Percentiles rank a stretch among this genome's conserved stretches.
These are phyloP conservation scores for Ilyonectria sp. DNA, from an alignment of 2,329 filamentous ascomycete genomes.

Conservation along the genomic window DNA sequence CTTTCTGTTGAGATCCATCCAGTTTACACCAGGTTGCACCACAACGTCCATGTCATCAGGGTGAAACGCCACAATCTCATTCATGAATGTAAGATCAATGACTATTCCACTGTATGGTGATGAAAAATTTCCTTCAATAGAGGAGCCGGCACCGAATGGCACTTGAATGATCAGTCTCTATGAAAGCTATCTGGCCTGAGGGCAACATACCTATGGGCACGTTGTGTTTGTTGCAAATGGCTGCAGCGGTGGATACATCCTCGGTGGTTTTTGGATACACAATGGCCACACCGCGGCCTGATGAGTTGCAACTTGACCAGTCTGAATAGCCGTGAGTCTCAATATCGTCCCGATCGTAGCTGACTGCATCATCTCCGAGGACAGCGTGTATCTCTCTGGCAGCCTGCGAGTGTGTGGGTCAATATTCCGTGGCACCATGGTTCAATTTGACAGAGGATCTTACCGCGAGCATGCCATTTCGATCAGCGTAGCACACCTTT, in stretches of 20 bases:
- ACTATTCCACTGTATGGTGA: conserved; percentile 81
- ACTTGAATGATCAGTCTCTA: neutral
- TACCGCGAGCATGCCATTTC: conserved; percentile 14
- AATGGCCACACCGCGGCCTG: conserved; percentile 52
- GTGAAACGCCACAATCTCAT: conserved; percentile 78
- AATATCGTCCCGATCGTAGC: conserved; percentile 27
- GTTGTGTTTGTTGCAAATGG: conserved; percentile 63
- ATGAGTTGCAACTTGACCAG: conserved; percentile 27
- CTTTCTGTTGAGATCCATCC: conserved; percentile 83
- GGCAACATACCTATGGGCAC: conserved; percentile 19
- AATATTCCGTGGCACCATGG: neutral
- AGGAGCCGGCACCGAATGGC: conserved; percentile 76
- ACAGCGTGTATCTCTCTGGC: conserved; percentile 15
- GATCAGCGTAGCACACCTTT: conserved; percentile 6
- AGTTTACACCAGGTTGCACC: conserved; percentile 82
- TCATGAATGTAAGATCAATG: conserved; percentile 83
- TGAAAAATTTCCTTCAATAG: conserved; percentile 83
- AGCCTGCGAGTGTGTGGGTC: conserved; percentile 8
- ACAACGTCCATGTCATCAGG: conserved; percentile 77
- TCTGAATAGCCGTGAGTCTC: conserved; percentile 23
- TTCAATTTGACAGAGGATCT: neutral
- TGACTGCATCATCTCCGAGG: conserved; percentile 17
- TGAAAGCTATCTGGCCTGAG: rapidly evolving
- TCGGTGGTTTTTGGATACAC: conserved; percentile 80
- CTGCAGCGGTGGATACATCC: conserved; percentile 81